Percentiles rank a stretch among this genome's conserved stretches.
These are phyloP conservation scores for Butyriboletus appendiculatus DNA, from an alignment of 1,284 basidiomycete species.

Conservation along the genomic window DNA sequence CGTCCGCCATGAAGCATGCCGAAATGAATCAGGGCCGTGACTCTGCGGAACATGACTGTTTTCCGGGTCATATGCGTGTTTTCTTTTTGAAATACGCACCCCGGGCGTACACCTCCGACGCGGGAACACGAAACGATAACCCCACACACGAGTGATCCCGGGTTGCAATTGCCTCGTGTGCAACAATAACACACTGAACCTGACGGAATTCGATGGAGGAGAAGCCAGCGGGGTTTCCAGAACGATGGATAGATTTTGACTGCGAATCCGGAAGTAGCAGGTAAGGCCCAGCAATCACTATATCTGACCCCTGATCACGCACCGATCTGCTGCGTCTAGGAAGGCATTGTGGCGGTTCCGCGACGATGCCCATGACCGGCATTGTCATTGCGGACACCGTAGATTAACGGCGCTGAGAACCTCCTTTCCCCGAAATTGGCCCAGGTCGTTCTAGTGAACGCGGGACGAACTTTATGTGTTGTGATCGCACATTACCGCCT, in stretches of 20 bases:
- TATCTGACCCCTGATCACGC: conserved; percentile 29
- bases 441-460: conserved; percentile 4
- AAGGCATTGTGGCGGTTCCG: conserved; percentile 35
- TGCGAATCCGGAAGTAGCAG: conserved; percentile 34
- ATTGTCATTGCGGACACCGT: conserved; percentile 23
- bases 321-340: conserved; percentile 30
- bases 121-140: conserved; percentile 1
- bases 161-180: conserved; percentile 9
- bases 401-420: conserved; percentile 24
- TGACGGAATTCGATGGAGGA: conserved; percentile 7
- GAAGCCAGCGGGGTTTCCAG: conserved; percentile 31
- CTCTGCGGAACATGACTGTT: conserved; percentile 4
- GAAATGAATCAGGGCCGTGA: conserved; percentile 36
- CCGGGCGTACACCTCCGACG: conserved; percentile 2
- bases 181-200: neutral
- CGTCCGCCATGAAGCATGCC: conserved; percentile 23
- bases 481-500: conserved; percentile 5
- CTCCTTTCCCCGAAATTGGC: conserved; percentile 8
- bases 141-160: neutral
- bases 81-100: conserved; percentile 8
- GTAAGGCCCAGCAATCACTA: conserved; percentile 27
- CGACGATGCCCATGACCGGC: conserved; percentile 25
- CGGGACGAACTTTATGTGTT: neutral
- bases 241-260: conserved; percentile 20
- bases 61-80: neutral